Percentiles rank a stretch among this genome's conserved stretches.
Conservation (phyloP, 805 yeast species). For the Saccharomycopsis amapae region DNA sequence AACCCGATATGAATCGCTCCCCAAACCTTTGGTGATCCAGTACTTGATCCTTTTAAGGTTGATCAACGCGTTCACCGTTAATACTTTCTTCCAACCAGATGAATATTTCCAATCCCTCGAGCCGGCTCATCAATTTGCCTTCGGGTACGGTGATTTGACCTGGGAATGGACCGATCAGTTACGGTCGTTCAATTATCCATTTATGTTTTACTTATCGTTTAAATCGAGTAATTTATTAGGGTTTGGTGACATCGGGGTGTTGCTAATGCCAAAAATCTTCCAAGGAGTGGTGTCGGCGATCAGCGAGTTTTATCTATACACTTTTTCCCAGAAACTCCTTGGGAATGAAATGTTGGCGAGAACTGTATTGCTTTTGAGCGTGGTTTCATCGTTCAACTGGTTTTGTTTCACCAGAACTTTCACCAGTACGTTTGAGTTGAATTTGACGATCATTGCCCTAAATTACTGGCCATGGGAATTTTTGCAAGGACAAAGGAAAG, state of each 20-base stretch:
- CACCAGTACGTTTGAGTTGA: slow-evolving; percentile 75
- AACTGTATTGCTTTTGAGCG: slow-evolving; percentile 41
- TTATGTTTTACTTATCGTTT: slow-evolving; percentile 49
- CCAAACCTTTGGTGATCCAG: slow-evolving; percentile 22
- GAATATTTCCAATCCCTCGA: slow-evolving; percentile 91
- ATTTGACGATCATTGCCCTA: slow-evolving; percentile 58
- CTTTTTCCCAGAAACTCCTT: slow-evolving; percentile 33
- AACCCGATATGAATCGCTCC: slow-evolving; percentile 7
- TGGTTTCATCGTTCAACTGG: slow-evolving; percentile 75
- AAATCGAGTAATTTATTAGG: slow-evolving; percentile 29
- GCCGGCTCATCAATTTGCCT: slow-evolving; percentile 74
- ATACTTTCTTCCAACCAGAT: slow-evolving; percentile 91
- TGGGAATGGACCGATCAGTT: slow-evolving; percentile 90
- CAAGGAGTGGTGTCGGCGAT: slow-evolving; percentile 65
- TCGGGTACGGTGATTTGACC: slow-evolving; percentile 75
- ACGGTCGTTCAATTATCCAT: slow-evolving; percentile 75
- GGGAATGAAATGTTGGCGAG: slow-evolving; percentile 31
- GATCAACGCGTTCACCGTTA: slow-evolving; percentile 53
- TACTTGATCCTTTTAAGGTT: slow-evolving; percentile 40
- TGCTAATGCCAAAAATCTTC: slow-evolving; percentile 53
- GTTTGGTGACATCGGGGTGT: slow-evolving; percentile 35
- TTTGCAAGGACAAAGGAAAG: neutral
- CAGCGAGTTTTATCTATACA: slow-evolving; percentile 58
- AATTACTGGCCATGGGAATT: slow-evolving; percentile 63
- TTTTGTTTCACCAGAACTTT: slow-evolving; percentile 75